Percentiles rank a stretch among this genome's conserved stretches.
phyloP scores from a whole-genome alignment of 2,329 filamentous ascomycete genomes.

The Ophiostoma pallidulum region DNA sequence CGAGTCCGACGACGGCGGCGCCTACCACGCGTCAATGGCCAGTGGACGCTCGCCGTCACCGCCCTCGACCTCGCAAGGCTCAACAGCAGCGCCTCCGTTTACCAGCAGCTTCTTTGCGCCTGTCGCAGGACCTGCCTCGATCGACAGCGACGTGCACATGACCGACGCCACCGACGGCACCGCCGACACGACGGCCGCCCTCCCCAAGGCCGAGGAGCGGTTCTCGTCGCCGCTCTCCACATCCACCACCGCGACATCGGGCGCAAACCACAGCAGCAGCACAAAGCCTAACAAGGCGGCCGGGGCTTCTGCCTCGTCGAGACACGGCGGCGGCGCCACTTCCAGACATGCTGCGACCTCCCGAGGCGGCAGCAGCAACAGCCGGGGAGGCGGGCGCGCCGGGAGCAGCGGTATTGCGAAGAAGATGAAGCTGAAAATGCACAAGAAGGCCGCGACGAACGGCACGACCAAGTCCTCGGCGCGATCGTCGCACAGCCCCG shows the following conservation, averaged over 20 bases:
- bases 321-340: no score
- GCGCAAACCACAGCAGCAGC: neutral
- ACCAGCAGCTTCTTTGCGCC: constrained; percentile 5
- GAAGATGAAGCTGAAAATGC: neutral
- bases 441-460: neutral
- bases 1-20: constrained; percentile 4
- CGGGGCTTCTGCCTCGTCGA: neutral
- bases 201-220: neutral
- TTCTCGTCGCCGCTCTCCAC: constrained; percentile 7
- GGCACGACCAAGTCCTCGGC: neutral
- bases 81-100: neutral
- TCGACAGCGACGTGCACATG: constrained; percentile 15
- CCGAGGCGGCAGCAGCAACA: neutral
- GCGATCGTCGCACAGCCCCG: constrained; percentile 5
- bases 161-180: constrained; percentile 12
- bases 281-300: no score
- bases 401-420: neutral
- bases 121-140: neutral
- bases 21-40: neutral
- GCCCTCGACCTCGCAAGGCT: constrained; percentile 2
- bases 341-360: neutral
- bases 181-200: neutral
- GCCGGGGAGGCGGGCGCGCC: neutral
- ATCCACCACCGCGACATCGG: constrained; percentile 2
- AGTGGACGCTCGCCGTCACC: constrained; percentile 8